Base-by-base conservation (phyloP, 805 yeast genomes). In the Hanseniaspora vineae region DNA sequence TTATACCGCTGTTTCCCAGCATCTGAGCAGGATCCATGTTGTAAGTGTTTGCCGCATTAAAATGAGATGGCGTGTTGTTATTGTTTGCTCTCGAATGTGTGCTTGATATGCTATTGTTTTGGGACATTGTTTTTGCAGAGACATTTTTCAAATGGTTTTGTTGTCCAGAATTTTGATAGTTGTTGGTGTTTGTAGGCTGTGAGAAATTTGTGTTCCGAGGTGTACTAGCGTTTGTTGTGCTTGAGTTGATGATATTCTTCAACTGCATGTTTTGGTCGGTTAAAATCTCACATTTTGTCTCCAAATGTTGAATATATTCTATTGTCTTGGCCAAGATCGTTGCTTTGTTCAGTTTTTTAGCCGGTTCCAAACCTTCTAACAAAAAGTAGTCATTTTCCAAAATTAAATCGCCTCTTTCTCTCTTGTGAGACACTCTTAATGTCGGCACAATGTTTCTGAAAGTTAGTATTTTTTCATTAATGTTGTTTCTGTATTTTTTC, bases 251-350 rank as follows among this genome's bases (percentile, higher is more conserved):
- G 35, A 54, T 40, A 45, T 51, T 51, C 52, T 62, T 66, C 35
- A 75, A 54, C 4, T 61, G 58, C 14, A 66, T 66, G 54, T 79
- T 80, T 45, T 78, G 80, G 23, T 62, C 62, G 48, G 56, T 65
- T 52, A 80, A 68, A 1, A 59, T 45, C 1, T 71, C 75, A 55
- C 80, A 80, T 56, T 80, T 81, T 51, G 63, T 61, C 53, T 84
- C 88, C 60, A 84, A 68, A 61, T 83, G 89, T 53, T 74, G 76
- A 52, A 84, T 83, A 57, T 84, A 84, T 60, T 84, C 92, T 2
- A 84, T 78, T 1, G 90, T 85, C 56, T 84, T 84, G 29, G 83
- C 69, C 50, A 84, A 66, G 44, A 84, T 82, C 14, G 84, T 78
- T 2, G 90, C 92, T 59, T 84, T 84, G 62, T 83, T 84, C 52